Evolutionary conservation across 257 asterid genomes (phyloP).

Genomic region (Anisodus acutangulus): DNA sequence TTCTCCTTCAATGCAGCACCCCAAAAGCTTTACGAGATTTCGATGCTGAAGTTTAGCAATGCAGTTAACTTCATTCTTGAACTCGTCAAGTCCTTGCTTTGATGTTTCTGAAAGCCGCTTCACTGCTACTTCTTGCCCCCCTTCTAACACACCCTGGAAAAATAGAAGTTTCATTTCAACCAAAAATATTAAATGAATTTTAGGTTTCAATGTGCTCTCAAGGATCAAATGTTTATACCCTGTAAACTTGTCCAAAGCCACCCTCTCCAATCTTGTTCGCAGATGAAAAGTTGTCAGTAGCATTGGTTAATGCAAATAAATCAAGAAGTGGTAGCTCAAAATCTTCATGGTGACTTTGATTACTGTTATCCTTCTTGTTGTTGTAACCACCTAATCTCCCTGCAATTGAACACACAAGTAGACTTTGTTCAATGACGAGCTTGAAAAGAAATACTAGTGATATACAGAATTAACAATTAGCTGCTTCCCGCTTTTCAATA

Average conservation of each 20-base stretch:
- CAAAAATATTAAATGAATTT: not conserved
- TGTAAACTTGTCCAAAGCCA: constrained; percentile 64
- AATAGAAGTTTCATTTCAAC: not conserved
- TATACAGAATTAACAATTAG: not conserved
- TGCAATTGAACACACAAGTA: constrained; percentile 20
- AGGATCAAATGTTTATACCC: constrained; percentile 37
- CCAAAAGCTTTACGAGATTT: constrained; percentile 56
- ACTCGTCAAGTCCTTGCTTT: constrained; percentile 54
- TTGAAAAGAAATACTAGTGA: not conserved
- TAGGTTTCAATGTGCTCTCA: not conserved
- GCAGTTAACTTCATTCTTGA: constrained; percentile 51
- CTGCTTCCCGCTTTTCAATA: not conserved
- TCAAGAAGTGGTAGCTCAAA: constrained; percentile 49
- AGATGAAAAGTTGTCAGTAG: constrained; percentile 48
- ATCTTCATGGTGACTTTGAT: constrained; percentile 33
- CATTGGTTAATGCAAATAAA: constrained; percentile 36
- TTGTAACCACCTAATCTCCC: not conserved
- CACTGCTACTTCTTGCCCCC: constrained; percentile 53
- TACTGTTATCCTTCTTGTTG: constrained; percentile 7
- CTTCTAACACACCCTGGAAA: constrained; percentile 44
- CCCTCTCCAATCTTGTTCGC: constrained; percentile 58
- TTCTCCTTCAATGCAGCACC: constrained; percentile 51
- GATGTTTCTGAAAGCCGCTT: constrained; percentile 52
- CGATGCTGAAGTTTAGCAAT: constrained; percentile 59
- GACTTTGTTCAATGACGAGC: not conserved